Evolutionary conservation across 2,329 filamentous ascomycete genomes (phyloP).

Genomic region (Penicillium sp.): DNA sequence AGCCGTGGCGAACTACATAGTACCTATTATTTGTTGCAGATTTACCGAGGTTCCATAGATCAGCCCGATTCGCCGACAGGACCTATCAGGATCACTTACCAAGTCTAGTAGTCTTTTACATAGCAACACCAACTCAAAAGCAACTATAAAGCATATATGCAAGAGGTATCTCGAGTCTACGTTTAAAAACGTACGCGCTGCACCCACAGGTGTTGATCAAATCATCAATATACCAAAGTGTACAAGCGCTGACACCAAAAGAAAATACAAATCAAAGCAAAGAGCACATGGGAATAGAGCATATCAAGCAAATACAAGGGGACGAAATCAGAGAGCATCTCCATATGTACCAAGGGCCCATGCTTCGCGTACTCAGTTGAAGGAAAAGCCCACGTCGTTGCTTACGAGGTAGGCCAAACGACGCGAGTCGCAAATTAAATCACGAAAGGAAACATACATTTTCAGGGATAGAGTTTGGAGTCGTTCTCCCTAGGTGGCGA

Average conservation of each 20-base stretch:
- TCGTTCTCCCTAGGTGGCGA: constrained; percentile 15
- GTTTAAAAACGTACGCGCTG: constrained; percentile 9
- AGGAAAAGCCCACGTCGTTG: constrained; percentile 16
- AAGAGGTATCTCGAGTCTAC: constrained; percentile 20
- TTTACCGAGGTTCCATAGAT: not conserved
- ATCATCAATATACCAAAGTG: not conserved
- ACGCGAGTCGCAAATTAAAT: constrained; percentile 9
- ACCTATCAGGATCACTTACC: not conserved
- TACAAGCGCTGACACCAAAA: constrained; percentile 10
- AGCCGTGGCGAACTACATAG: too few species aligned
- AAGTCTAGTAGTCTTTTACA: not conserved
- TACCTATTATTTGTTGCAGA: too few species aligned
- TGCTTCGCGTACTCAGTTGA: constrained; percentile 17
- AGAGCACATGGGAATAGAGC: constrained; percentile 3
- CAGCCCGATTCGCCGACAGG: not conserved
- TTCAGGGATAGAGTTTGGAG: constrained; percentile 2
- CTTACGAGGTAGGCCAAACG: constrained; percentile 13
- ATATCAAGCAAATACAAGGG: constrained; percentile 13
- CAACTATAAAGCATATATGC: constrained; percentile 4
- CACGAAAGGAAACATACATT: constrained; percentile 7
- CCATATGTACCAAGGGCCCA: constrained; percentile 19
- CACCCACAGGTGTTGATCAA: not conserved
- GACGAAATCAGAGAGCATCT: constrained; percentile 22
- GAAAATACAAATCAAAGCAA: not conserved
- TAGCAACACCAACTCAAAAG: not conserved